Evolutionary conservation across 192 early-diverging fungal genomes (phyloP).

Genomic region (Gonapodya sp.): DNA sequence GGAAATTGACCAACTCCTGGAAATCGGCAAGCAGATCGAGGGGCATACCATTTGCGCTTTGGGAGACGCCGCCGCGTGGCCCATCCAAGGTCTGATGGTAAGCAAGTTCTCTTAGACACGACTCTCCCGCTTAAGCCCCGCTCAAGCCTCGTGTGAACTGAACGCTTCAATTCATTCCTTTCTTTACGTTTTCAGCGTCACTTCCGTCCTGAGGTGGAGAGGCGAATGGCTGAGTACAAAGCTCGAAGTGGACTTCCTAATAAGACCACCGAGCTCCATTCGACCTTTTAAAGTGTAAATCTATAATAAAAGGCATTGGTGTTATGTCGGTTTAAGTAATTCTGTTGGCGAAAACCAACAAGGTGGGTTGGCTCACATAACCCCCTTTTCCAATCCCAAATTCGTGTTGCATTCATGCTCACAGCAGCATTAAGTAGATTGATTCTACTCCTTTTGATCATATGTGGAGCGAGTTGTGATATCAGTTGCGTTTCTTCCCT

Average conservation of each 20-base stretch:
- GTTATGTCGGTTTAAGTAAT: too few relatives aligned
- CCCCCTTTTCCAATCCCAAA: not conserved
- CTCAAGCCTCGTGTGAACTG: too few relatives aligned
- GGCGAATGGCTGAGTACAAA: not conserved
- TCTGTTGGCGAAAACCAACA: too few relatives aligned
- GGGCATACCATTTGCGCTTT: slow-evolving; percentile 99
- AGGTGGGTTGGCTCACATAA: too few relatives aligned
- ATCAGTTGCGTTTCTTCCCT: not conserved
- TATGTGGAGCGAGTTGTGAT: not conserved
- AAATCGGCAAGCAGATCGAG: slow-evolving; percentile 94
- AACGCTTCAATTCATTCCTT: too few relatives aligned
- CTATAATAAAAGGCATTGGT: too few relatives aligned
- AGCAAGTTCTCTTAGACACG: too few relatives aligned
- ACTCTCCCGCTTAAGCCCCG: too few relatives aligned
- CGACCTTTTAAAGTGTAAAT: not conserved
- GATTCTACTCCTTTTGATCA: too few relatives aligned
- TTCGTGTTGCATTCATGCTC: not conserved
- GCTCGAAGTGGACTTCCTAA: not conserved
- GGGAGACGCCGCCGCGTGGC: slow-evolving; percentile 98
- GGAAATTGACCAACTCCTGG: slow-evolving; percentile 95
- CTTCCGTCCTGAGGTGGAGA: not conserved
- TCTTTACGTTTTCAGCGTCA: not conserved
- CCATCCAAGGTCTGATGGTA: slow-evolving; percentile 82
- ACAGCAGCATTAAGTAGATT: not conserved
- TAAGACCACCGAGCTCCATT: not conserved